Evolutionary conservation across 441 rosid genomes (phyloP), one percentile per base, ranked within the genome.

Genomic region (Eruca vesicaria): DNA sequence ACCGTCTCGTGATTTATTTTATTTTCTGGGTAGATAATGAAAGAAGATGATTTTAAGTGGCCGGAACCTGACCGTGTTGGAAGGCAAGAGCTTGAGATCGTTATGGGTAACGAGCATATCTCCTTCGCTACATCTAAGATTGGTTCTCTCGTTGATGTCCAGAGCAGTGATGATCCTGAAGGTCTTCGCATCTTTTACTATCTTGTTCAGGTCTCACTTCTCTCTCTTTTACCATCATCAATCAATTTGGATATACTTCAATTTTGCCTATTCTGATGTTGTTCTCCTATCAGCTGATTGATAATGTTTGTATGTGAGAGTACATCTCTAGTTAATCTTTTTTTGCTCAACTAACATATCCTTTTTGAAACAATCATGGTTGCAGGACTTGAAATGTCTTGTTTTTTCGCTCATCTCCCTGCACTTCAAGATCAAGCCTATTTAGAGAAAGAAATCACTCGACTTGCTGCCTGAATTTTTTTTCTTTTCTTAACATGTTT

Each of bases 401-500:
- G 99, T 94, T 18, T 92, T 92, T 86, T 92, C 98, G 0, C 99
- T 94, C 78, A 92, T 92, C 82, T 90, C 97, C 9, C 97, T 92
- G 64, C 98, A 92, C 86, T 92, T 94, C 89, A 94, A 94, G 87
- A 92, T 94, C 89, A 94, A 92, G 86, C 98, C 99, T 65, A 92
- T 92, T 15, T 94, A 83, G 82, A 75, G 63, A 50, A 50, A 62
- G 63, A 59, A 68, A 60, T 28, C 71, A 58, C 7, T 35, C 53
- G 73, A 36, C 32, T 61, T 63, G 29, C 16, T 21, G 43, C 74
- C 20, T 21, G 28, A 45, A 12, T 31, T 48, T 63, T 62, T 73
- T 78, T 35, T 6, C 55, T 73, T 23, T 67, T 52, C 68, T 56
- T 21, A 14, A 6, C 0, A n/a, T 72, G 52, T 71, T 20, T 64